These are phyloP conservation scores for Sisymbrium altissimum DNA, from an alignment of 345 rosid species.

Conservation along the genomic window DNA sequence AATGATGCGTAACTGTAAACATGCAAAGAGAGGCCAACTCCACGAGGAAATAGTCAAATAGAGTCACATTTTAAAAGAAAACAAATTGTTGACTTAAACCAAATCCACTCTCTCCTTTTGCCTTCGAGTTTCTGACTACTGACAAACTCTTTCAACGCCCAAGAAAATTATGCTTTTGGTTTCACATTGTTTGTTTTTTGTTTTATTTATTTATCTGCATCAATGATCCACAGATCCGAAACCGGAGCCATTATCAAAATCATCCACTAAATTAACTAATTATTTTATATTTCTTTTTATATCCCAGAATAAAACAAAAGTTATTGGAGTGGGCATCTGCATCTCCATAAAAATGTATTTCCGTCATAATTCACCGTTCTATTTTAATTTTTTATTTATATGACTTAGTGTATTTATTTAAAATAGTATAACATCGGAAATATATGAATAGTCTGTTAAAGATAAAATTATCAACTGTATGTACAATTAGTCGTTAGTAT, in stretches of 20 bases:
- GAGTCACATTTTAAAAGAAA: not conserved
- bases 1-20: slow-evolving; percentile 11
- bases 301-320: slow-evolving; percentile 9
- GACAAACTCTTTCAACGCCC: slow-evolving; percentile 33
- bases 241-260: slow-evolving; percentile 24
- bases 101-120: slow-evolving; percentile 27
- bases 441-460: no score
- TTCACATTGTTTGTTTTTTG: slow-evolving; percentile 20
- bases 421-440: not conserved
- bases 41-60: not conserved
- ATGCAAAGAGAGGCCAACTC: slow-evolving; percentile 28
- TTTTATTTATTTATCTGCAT: not conserved
- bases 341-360: not conserved
- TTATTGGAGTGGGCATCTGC: slow-evolving; percentile 22
- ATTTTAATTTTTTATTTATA: not conserved
- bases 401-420: not conserved
- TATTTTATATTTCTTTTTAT: not conserved
- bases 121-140: slow-evolving; percentile 24
- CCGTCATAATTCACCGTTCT: not conserved
- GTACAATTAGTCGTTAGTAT: no score
- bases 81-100: slow-evolving; percentile 29
- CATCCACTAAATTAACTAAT: slow-evolving; percentile 13
- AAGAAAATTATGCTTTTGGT: slow-evolving; percentile 29
- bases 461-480: no score
- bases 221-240: slow-evolving; percentile 15